Evolutionary conservation across 1,284 basidiomycete species (phyloP), one percentile per base, ranked within the genome.

Genomic region (Cryptococcus sp.): DNA sequence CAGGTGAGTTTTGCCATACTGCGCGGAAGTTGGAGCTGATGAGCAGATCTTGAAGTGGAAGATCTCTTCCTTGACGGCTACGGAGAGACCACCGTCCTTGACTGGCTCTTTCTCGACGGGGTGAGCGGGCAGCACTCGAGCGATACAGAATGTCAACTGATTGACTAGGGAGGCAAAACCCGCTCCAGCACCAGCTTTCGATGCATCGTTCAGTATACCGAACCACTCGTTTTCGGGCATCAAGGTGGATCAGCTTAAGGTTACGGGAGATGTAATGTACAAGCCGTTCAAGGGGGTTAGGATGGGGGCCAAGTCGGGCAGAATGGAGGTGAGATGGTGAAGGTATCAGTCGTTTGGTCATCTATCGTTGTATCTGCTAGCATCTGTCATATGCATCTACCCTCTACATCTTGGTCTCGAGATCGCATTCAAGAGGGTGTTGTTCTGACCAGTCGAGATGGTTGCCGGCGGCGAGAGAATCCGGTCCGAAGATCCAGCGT

Each of bases 161-260:
- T 18, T 44, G 5, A 36, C 25, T 9, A 65, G 63, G 6, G 58
- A 61, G 10, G 33, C 43, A 14, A 55, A 55, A 48, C 82, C 43
- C 67, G 77, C 53, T 79, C 86, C 46, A 76, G 67, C 87, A 10
- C 85, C 82, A 39, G 83, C 86, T 0, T 77, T 94, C 50, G 79
- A 80, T 45, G 76, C 89, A 28, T 74, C 73, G 9, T 95, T 88
- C 71, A 79, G 81, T 36, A 79, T 91, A 28, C 78, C 82, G 21
- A 80, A 84, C 37, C 77, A 86, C 64, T 83, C 82, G 33, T 86
- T 85, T 66, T 90, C 88, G 2, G 79, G 83, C 7, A 74, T 95
- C 45, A 86, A 86, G 55, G 84, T 95, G 2, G 86, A 90, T 53
- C 84, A 89, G 58, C 78, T 97, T 48, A 87, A 84, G 65, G 75